phyloP scores from a whole-genome alignment of 345 rosid species.

The Trapa bicornis region DNA sequence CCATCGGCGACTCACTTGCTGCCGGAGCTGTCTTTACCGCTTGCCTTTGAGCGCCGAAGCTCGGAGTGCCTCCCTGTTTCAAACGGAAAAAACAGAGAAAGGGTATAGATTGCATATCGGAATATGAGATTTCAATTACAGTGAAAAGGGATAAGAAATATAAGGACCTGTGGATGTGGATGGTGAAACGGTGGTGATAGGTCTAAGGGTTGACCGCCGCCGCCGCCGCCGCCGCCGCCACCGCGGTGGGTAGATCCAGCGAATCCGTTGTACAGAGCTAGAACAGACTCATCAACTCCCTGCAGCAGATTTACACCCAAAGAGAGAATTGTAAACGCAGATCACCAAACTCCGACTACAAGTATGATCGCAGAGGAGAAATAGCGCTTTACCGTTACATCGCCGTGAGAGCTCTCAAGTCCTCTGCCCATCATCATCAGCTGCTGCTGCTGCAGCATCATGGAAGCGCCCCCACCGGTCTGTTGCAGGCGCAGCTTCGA shows the following conservation, averaged over 20 bases:
- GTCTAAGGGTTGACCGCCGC: slow-evolving; percentile 11
- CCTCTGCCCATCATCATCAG: slow-evolving; percentile 39
- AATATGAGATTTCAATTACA: background rate
- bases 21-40: slow-evolving; percentile 27
- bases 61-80: slow-evolving; percentile 17
- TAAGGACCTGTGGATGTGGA: slow-evolving; percentile 9
- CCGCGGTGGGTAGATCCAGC: slow-evolving; percentile 41
- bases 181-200: slow-evolving; percentile 35
- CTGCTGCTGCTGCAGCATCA: slow-evolving; percentile 41
- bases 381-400: background rate
- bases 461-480: slow-evolving; percentile 26
- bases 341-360: background rate
- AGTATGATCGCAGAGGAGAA: background rate
- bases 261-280: slow-evolving; percentile 47
- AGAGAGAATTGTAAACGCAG: background rate
- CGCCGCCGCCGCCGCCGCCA: slow-evolving; percentile 1
- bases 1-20: slow-evolving; percentile 31
- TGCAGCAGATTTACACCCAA: background rate
- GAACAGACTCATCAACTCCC: slow-evolving; percentile 36
- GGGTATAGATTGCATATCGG: background rate
- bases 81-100: too few species aligned
- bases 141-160: background rate
- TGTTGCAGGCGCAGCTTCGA: slow-evolving; percentile 33
- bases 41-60: slow-evolving; percentile 25
- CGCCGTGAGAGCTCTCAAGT: slow-evolving; percentile 21